A percentile compares a stretch with the other conserved stretches of the same genome.
These are phyloP conservation scores for Teratosphaeria pseudoeucalypti DNA, from an alignment of 2,329 filamentous ascomycete species.

Conservation along the genomic window DNA sequence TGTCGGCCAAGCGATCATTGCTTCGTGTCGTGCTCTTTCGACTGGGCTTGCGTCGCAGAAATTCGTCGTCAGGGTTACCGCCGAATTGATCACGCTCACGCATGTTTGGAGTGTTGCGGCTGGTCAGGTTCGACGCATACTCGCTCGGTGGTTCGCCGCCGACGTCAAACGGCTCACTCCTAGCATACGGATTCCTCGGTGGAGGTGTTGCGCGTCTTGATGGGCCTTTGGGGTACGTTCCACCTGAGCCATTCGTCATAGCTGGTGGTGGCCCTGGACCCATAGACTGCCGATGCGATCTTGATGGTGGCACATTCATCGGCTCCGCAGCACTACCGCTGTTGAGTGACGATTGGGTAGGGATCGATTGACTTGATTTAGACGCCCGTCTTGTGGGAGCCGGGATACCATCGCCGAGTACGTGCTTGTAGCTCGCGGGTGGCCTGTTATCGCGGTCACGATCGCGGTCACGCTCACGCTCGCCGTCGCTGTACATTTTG, in stretches of 20 bases:
- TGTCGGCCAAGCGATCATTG: neutral
- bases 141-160: slow-evolving; percentile 14
- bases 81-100: slow-evolving; percentile 1
- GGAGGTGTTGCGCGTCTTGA: slow-evolving; percentile 14
- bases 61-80: slow-evolving; percentile 1
- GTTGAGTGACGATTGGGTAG: slow-evolving; percentile 5
- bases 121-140: slow-evolving; percentile 19
- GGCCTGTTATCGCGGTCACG: slow-evolving; percentile 2
- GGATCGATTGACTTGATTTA: slow-evolving; percentile 7
- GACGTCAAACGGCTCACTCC: slow-evolving; percentile 17
- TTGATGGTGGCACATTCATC: slow-evolving; percentile 12
- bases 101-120: neutral
- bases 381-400: slow-evolving; percentile 1
- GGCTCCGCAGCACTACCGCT: slow-evolving; percentile 9
- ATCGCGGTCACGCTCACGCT: slow-evolving; percentile 1
- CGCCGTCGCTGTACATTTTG: slow-evolving; percentile 37
- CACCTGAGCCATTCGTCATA: slow-evolving; percentile 8
- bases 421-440: slow-evolving; percentile 1
- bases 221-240: slow-evolving; percentile 5
- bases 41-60: neutral
- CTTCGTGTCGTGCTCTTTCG: neutral
- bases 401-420: neutral
- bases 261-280: slow-evolving; percentile 9
- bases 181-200: slow-evolving; percentile 10
- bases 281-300: slow-evolving; percentile 11